These are phyloP conservation scores for Lizanozyma gosingica DNA, from an alignment of 1,139 yeast species.

Conservation along the genomic window DNA sequence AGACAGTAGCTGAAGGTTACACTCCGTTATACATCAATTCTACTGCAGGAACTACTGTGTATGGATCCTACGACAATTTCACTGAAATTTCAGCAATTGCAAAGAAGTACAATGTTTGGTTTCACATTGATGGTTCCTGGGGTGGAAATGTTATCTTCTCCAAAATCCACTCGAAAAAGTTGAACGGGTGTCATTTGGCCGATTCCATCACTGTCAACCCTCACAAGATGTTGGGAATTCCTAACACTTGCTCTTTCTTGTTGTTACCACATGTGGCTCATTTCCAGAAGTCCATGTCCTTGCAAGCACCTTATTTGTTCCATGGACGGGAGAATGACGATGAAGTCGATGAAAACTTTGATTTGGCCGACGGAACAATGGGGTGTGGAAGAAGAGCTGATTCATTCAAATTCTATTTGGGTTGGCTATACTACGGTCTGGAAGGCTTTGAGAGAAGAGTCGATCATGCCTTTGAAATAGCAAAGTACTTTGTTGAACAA, in stretches of 20 bases:
- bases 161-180: slow-evolving; percentile 30
- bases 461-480: slow-evolving; percentile 64
- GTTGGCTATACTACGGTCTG: slow-evolving; percentile 76
- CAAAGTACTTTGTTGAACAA: slow-evolving; percentile 47
- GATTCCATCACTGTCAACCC: slow-evolving; percentile 82
- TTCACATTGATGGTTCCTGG: slow-evolving; percentile 89
- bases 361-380: slow-evolving; percentile 86
- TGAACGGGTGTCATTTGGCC: slow-evolving; percentile 57
- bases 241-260: slow-evolving; percentile 77
- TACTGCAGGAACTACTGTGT: slow-evolving; percentile 87
- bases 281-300: slow-evolving; percentile 66
- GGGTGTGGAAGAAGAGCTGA: slow-evolving; percentile 89
- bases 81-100: slow-evolving; percentile 47
- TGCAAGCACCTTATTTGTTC: slow-evolving; percentile 75
- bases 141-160: slow-evolving; percentile 81
- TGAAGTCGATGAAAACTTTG: slow-evolving; percentile 50
- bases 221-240: slow-evolving; percentile 87
- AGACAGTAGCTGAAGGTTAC: slow-evolving; percentile 41
- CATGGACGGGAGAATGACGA: slow-evolving; percentile 45
- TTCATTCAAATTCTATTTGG: slow-evolving; percentile 66
- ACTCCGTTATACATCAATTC: slow-evolving; percentile 73
- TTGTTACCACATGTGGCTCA: slow-evolving; percentile 58
- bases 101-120: slow-evolving; percentile 50
- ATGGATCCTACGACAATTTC: slow-evolving; percentile 74
- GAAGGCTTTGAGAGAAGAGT: slow-evolving; percentile 48